Percentiles rank a stretch among this genome's conserved stretches.
phyloP scores from a whole-genome alignment of 805 yeast genomes.

The Monosporozyma aquatica region DNA sequence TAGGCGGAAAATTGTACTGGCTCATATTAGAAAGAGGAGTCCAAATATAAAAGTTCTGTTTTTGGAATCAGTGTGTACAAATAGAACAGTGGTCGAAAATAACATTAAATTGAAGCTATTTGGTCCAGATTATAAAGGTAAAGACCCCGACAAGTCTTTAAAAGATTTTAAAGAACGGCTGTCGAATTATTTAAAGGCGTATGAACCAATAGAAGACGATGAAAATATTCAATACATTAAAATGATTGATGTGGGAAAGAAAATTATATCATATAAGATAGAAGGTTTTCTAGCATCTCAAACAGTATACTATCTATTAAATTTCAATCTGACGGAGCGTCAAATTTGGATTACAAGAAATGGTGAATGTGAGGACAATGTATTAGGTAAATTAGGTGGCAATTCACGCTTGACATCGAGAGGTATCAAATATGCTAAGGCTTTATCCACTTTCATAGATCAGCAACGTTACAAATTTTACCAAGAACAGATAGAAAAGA shows the following conservation, averaged over 20 bases:
- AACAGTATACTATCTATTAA: constrained; percentile 78
- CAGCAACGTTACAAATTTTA: constrained; percentile 64
- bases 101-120: constrained; percentile 77
- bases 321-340: constrained; percentile 79
- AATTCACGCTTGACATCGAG: constrained; percentile 73
- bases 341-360: constrained; percentile 94
- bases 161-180: constrained; percentile 76
- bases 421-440: constrained; percentile 65
- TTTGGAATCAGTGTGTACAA: constrained; percentile 81
- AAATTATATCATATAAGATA: constrained; percentile 84
- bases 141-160: constrained; percentile 74
- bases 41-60: constrained; percentile 69
- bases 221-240: constrained; percentile 77
- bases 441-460: constrained; percentile 66
- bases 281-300: constrained; percentile 87
- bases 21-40: constrained; percentile 46
- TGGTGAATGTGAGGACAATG: constrained; percentile 85
- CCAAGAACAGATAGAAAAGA: constrained; percentile 39
- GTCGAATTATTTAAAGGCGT: constrained; percentile 76
- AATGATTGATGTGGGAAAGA: constrained; percentile 93
- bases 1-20: constrained; percentile 52
- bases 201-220: constrained; percentile 78
- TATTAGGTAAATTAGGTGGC: constrained; percentile 83
- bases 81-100: constrained; percentile 65
- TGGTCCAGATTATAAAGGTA: constrained; percentile 86